Evolutionary conservation across 179 eudicot genomes (phyloP).

Genomic region (Silene noctiflora): DNA sequence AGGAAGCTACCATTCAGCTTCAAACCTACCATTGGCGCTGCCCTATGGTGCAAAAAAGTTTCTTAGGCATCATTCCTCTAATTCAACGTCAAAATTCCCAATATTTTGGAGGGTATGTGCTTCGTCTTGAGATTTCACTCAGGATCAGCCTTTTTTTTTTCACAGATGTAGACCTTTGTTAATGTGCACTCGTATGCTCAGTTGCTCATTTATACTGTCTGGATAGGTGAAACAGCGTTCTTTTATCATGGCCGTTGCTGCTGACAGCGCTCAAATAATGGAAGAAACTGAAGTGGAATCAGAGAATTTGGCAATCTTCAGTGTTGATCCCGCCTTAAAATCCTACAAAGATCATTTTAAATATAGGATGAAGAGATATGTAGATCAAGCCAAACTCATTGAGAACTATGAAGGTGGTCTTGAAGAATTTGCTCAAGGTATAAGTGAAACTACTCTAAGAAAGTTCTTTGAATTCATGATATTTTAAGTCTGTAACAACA

Average conservation of each 20-base stretch:
- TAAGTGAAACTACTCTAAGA: background rate
- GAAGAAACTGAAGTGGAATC: conserved; percentile 37
- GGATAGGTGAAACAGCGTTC: conserved; percentile 42
- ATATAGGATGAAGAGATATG: conserved; percentile 62
- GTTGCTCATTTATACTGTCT: background rate
- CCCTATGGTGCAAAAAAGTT: conserved; percentile 28
- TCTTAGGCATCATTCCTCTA: conserved; percentile 15
- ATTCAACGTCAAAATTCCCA: conserved; percentile 23
- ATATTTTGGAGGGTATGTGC: conserved; percentile 33
- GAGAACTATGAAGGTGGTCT: conserved; percentile 86
- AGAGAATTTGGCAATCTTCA: conserved; percentile 49
- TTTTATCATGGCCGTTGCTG: conserved; percentile 43
- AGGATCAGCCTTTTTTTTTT: background rate
- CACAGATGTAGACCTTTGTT: background rate
- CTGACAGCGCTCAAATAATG: conserved; percentile 53
- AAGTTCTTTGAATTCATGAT: background rate
- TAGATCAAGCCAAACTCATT: conserved; percentile 66
- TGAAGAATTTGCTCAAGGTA: conserved; percentile 89
- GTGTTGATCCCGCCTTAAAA: conserved; percentile 59
- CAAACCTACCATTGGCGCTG: conserved; percentile 32
- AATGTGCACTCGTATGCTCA: background rate
- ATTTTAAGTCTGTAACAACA: background rate
- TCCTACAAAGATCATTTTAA: conserved; percentile 70
- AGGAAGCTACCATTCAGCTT: conserved; percentile 19
- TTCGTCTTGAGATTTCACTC: conserved; percentile 5